phyloP scores from a whole-genome alignment of 768 basidiomycete genomes.

The Tricholoma sp. region DNA sequence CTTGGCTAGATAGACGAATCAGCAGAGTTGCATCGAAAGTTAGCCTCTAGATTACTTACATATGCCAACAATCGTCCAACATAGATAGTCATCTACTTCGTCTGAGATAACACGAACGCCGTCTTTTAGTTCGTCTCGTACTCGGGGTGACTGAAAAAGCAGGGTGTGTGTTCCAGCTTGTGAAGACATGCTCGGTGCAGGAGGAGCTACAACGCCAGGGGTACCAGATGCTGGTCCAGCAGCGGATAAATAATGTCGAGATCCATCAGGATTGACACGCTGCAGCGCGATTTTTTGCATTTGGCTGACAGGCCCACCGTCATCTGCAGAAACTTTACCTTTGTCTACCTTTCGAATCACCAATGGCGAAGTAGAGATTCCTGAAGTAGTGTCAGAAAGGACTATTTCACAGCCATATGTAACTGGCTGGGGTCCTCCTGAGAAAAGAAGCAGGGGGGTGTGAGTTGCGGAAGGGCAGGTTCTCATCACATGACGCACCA shows the following conservation, averaged over 20 bases:
- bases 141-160: slow-evolving; percentile 71
- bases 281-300: slow-evolving; percentile 96
- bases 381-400: slow-evolving; percentile 78
- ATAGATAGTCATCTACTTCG: slow-evolving; percentile 91
- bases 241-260: slow-evolving; percentile 84
- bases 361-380: slow-evolving; percentile 80
- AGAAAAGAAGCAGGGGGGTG: slow-evolving; percentile 32
- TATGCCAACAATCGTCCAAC: slow-evolving; percentile 95
- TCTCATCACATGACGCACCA: slow-evolving; percentile 58
- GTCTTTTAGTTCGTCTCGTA: slow-evolving; percentile 80
- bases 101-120: slow-evolving; percentile 72
- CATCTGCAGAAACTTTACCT: slow-evolving; percentile 78
- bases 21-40: neutral
- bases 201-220: slow-evolving; percentile 60
- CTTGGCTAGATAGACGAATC: slow-evolving; percentile 50
- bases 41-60: slow-evolving; percentile 47
- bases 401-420: slow-evolving; percentile 90
- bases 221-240: slow-evolving; percentile 80
- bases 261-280: slow-evolving; percentile 74
- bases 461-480: slow-evolving; percentile 27
- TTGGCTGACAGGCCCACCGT: slow-evolving; percentile 90
- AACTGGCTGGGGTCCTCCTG: slow-evolving; percentile 74
- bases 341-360: slow-evolving; percentile 93
- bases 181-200: slow-evolving; percentile 69
- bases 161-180: slow-evolving; percentile 80